Evolutionary conservation across 208 protist genomes (phyloP), one percentile per base, ranked within the genome.

Genomic region (Tritrichomonas foetus): DNA sequence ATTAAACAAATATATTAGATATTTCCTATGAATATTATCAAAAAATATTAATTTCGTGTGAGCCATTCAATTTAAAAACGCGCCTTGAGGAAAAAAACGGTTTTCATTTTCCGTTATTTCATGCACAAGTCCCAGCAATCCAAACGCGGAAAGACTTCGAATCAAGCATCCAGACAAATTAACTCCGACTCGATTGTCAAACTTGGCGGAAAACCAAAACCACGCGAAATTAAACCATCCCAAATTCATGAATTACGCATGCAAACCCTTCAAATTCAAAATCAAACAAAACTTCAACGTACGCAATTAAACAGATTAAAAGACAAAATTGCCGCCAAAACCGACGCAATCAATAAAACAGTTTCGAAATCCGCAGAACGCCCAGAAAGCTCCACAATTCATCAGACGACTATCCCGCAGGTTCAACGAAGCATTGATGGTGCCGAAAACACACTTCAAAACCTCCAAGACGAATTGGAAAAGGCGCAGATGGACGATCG

Each of bases 221-320:
- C 53, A 61, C 5, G 53, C 5, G 53, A 61, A 61, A 57, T 89
- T 30, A 25, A 89, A 22, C 78, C 78, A 57, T 25, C 78, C 39
- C 27, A 89, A 53, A 47, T 89, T 16, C 47, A 89, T 61, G 78
- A 89, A 57, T 49, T 57, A 14, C 33, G 47, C 14, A 44, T 89
- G 25, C 53, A 89, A 47, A 89, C 78, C 20, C 47, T 53, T 27
- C 78, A 89, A 47, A 89, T 57, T 89, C 78, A 89, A 57, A 44
- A 89, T 1, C 78, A 89, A 89, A 89, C n/a, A 33, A 89, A 47
- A 57, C 78, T 53, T 53, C 25, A 47, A 47, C 41, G 47, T 39
- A 89, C 78, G 22, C 78, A 89, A 89, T 57, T 53, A 89, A 53
- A 16, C 16, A 13, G 78, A 5, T 44, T 49, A 39, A 44, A 89